Evolutionary conservation across 1,284 basidiomycete species (phyloP), one percentile per base, ranked within the genome.

Genomic region (Cryptococcus wingfieldii): DNA sequence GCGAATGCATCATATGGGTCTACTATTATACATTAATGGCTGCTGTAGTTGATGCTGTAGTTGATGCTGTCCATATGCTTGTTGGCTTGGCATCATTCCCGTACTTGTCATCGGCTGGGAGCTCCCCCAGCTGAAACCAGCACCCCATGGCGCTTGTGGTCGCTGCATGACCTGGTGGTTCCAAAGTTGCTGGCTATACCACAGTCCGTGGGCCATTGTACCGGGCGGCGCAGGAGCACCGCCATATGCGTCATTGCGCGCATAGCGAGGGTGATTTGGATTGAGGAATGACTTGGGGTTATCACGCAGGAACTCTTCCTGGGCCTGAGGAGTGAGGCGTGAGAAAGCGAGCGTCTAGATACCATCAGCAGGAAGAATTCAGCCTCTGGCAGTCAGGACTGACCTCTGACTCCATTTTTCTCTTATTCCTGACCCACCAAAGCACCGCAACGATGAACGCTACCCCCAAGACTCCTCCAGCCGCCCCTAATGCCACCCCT

Each of bases 241-340:
- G 18, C 14, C 16, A 38, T 54, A 49, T 2, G 38, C 18, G 10
- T 49, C 38, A 27, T 49, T 46, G 23, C 34, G 43, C 23, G 53
- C 28, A 34, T 55, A 46, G 2, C 43, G 46, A 31, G 53, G 60
- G 42, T 58, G 54, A 31, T 54, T 55, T 25, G 68, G 65, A 47
- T 72, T 73, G 28, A 71, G 61, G 28, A 60, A 66, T 13, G 67
- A 65, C 6, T 64, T 55, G 28, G 70, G 71, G 52, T 74, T 74
- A 9, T 71, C 68, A 1, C 56, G 50, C 1, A 75, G 55, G 47
- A 73, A 73, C n/a, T 63, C 60, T 18, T 61, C 60, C 60, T 66
- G 65, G 37, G 74, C 73, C 23, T 58, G 44, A 19, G 67, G 66
- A 2, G 64, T 61, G 25, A 76, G 56, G 18, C 72, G 59, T 18